Percentiles rank a stretch among this genome's conserved stretches.
Evolutionary conservation across 2,329 filamentous ascomycete genomes (phyloP).

Genomic region (Proliferodiscus dingleyae): DNA sequence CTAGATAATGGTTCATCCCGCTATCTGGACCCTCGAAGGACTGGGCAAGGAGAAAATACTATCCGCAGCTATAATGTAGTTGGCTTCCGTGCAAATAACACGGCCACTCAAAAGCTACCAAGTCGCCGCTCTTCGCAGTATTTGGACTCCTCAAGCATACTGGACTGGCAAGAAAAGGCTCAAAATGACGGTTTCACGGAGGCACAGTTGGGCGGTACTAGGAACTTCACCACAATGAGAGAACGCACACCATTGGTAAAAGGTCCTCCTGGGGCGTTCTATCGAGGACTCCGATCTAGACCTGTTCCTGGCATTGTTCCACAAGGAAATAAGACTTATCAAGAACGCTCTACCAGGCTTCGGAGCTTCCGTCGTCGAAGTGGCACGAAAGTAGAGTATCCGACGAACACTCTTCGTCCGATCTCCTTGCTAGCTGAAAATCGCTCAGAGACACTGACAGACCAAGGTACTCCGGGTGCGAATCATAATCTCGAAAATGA

Average conservation of each 20-base stretch:
- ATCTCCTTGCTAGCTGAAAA: conserved; percentile 20
- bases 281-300: conserved; percentile 19
- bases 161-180: background rate
- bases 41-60: conserved; percentile 9
- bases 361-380: background rate
- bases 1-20: background rate
- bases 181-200: conserved; percentile 10
- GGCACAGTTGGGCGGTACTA: conserved; percentile 2
- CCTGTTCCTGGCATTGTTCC: background rate
- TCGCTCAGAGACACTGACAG: conserved; percentile 9
- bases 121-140: background rate
- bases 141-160: background rate
- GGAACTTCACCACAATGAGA: conserved; percentile 3
- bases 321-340: conserved; percentile 2
- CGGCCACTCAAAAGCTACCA: background rate
- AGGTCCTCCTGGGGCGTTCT: conserved; percentile 24
- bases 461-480: background rate
- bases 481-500: conserved; percentile 8
- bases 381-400: conserved; percentile 13
- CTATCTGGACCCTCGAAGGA: conserved; percentile 5
- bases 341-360: conserved; percentile 2
- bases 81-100: background rate
- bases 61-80: conserved; percentile 7
- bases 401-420: conserved; percentile 20
- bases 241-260: conserved; percentile 15